Percentiles rank a stretch among this genome's conserved stretches.
Conservation (phyloP, 2,329 filamentous ascomycete genomes). For the Grosmannia penicillata region DNA sequence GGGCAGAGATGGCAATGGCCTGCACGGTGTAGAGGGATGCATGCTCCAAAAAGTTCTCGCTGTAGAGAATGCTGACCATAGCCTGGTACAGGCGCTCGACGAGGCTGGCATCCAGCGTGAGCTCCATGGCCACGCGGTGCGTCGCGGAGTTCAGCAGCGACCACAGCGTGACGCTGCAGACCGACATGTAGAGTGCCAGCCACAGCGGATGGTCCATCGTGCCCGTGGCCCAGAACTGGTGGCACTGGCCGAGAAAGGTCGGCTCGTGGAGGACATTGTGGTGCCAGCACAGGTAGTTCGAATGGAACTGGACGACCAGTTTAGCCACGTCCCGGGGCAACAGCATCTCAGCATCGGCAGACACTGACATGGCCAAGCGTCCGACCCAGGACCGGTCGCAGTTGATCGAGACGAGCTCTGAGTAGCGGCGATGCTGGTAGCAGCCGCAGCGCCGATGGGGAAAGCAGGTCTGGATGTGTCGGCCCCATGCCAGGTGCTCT, state of each 20-base stretch:
- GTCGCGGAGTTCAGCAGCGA: slow-evolving; percentile 10
- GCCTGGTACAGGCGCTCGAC: slow-evolving; percentile 13
- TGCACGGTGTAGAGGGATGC: slow-evolving; percentile 18
- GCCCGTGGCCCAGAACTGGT: slow-evolving; percentile 12
- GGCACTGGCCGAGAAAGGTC: slow-evolving; percentile 13
- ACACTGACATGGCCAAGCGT: slow-evolving; percentile 1
- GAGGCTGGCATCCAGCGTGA: slow-evolving; percentile 5
- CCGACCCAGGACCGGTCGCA: slow-evolving; percentile 9
- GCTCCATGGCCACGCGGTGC: neutral
- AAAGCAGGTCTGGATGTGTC: slow-evolving; percentile 18
- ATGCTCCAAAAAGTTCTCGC: slow-evolving; percentile 16
- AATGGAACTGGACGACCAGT: slow-evolving; percentile 12
- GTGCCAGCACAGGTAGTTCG: slow-evolving; percentile 13
- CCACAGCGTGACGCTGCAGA: slow-evolving; percentile 12
- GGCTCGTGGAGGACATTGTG: slow-evolving; percentile 13
- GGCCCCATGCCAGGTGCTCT: slow-evolving; percentile 21
- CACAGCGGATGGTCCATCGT: slow-evolving; percentile 13
- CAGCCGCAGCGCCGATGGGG: slow-evolving; percentile 18
- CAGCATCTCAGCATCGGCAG: slow-evolving; percentile 5
- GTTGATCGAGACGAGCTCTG: slow-evolving; percentile 13
- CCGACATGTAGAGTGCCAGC: slow-evolving; percentile 13
- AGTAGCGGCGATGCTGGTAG: slow-evolving; percentile 11
- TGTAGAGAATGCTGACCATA: slow-evolving; percentile 18
- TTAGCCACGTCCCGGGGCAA: slow-evolving; percentile 5
- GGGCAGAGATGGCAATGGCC: slow-evolving; percentile 19